Base-by-base conservation (phyloP, 1,284 basidiomycete genomes). In the Leccinum subrobustum region DNA sequence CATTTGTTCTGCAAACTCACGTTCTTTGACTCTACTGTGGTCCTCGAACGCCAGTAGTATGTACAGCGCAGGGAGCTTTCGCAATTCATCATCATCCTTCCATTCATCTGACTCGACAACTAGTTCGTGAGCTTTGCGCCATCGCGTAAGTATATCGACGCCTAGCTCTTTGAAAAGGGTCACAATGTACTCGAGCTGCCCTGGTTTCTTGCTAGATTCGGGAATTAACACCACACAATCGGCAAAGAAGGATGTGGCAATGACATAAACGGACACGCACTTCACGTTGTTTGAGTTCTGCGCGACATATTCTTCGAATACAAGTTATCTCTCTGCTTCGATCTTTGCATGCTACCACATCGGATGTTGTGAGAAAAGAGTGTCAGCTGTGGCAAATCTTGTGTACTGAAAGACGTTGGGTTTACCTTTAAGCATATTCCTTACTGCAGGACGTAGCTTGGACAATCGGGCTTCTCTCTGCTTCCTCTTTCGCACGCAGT, bases 1-100 rank as follows among this genome's bases (percentile, higher is more conserved):
- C 77, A 87, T 86, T 68, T 92, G 86, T 65, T 95, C 92, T 63
- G 95, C 92, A 67, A 92, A 91, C 72, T 96, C 94, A 61, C 91
- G 83, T 75, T 97, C 94, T 52, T 91, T 84, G 14, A 93, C 86
- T 59, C 90, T 86, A 61, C 91, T 89, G 71, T 95, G 95, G 70
- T 95, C 93, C 75, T 98, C 95, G 65, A 94, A 97, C 0, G 94
- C 92, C 39, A 91, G 83, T 25, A 98, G 81, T 62, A 97, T 92
- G 71, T 98, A 95, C 50, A 97, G 80, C 4, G 89, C 90, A 6
- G 95, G 94, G 52, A 97, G 82, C 65, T 83, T 87, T 63, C 86
- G 88, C 54, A 98, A 78, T 64, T 93, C 89, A 0, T 77, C 65
- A 69, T 96, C 93, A 23, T 77, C 74, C 47, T 81, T 83, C 88